A percentile compares a stretch with the other conserved stretches of the same genome.
Conservation (phyloP, 2,329 filamentous ascomycete genomes). For the Fusarium sp. region DNA sequence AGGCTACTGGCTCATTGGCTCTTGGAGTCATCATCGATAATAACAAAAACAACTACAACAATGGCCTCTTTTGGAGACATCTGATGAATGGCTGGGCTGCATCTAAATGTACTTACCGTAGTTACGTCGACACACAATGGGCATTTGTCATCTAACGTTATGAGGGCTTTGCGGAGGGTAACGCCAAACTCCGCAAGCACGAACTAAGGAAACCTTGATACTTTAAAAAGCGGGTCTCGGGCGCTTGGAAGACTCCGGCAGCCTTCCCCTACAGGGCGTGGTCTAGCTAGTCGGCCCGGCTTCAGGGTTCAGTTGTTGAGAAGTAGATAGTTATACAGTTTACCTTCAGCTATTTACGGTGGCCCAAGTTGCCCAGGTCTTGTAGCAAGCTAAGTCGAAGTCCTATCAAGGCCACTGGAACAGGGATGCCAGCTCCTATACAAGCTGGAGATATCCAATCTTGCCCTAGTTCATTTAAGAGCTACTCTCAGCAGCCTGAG, state of each 20-base stretch:
- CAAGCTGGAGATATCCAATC: neutral
- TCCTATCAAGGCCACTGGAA: neutral
- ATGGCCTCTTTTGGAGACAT: too few species aligned
- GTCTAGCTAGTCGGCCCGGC: too few species aligned
- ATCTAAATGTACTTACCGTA: neutral
- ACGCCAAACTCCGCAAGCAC: neutral
- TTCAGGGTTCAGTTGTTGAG: too few species aligned
- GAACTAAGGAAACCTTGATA: neutral
- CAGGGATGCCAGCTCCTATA: neutral
- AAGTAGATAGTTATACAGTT: neutral
- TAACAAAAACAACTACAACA: too few species aligned
- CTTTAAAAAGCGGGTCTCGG: neutral
- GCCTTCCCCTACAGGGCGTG: too few species aligned
- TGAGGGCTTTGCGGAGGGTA: neutral
- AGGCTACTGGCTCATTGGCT: neutral
- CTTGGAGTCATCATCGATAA: too few species aligned
- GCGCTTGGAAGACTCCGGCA: neutral
- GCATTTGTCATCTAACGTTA: neutral
- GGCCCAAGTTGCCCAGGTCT: too few species aligned
- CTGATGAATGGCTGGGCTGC: too few species aligned
- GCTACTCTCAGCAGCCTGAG: neutral
- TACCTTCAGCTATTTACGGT: neutral
- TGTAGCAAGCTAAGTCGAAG: neutral
- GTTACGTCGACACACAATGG: neutral
- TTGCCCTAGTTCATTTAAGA: neutral